Percentiles rank a stretch among this genome's conserved stretches.
Conservation (phyloP, 2,329 filamentous ascomycete species). For the Cytospora piceicola region DNA sequence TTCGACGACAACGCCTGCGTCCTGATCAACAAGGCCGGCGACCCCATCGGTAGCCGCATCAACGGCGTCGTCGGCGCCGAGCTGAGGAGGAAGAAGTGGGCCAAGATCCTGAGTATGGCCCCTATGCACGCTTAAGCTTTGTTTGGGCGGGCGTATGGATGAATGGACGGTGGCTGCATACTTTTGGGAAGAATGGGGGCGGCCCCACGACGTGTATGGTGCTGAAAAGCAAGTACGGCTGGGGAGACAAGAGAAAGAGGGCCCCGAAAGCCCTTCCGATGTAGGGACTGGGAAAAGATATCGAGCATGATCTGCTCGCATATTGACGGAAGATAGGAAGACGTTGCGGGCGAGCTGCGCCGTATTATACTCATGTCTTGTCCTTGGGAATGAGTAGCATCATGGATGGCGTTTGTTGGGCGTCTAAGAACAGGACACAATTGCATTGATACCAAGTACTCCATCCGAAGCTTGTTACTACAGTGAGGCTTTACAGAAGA, state of each 20-base stretch:
- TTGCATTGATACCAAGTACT: not conserved
- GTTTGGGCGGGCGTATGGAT: not conserved
- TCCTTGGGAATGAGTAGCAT: not conserved
- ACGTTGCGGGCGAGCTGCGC: not conserved
- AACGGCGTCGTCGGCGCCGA: constrained; percentile 91
- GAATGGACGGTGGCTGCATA: no score
- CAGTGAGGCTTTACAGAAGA: not conserved
- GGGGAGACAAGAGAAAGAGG: not conserved
- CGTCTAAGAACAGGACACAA: not conserved
- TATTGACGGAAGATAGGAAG: not conserved
- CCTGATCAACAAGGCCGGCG: constrained; percentile 93
- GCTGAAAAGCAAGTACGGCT: not conserved
- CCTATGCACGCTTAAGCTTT: constrained; percentile 62
- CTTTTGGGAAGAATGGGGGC: no score
- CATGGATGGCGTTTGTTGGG: constrained; percentile 1
- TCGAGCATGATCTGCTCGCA: not conserved
- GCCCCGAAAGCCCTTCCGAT: not conserved
- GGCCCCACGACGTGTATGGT: not conserved
- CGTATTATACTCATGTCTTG: constrained; percentile 5
- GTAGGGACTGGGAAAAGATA: not conserved
- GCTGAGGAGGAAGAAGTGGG: constrained; percentile 92
- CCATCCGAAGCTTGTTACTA: not conserved
- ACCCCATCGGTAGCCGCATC: constrained; percentile 90
- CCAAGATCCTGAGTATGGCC: constrained; percentile 95
- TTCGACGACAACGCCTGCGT: constrained; percentile 99